phyloP scores from a whole-genome alignment of 2,329 filamentous ascomycete species.

The Pestalotiopsis sp. region DNA sequence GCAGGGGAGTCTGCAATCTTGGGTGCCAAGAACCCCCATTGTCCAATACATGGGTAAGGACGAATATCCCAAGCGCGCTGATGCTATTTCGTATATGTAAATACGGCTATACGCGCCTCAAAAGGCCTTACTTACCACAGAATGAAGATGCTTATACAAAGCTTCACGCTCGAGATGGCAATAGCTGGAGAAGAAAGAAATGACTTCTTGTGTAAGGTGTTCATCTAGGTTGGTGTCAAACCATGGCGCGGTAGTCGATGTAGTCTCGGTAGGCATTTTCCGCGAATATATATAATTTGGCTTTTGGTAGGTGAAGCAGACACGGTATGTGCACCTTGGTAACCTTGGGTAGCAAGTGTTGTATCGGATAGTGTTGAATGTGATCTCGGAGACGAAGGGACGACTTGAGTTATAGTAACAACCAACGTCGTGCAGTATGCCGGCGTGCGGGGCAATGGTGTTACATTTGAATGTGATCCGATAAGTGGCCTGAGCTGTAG shows the following conservation, averaged over 20 bases:
- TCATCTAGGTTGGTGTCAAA: slow-evolving; percentile 2
- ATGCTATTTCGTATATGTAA: background rate
- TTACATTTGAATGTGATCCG: no score
- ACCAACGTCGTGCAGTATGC: background rate
- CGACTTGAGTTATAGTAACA: background rate
- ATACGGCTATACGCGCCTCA: background rate
- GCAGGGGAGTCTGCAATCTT: slow-evolving; percentile 1
- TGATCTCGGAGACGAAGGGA: background rate
- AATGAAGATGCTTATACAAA: background rate
- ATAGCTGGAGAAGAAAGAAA: slow-evolving; percentile 1
- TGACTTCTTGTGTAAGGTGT: background rate
- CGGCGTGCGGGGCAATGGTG: background rate
- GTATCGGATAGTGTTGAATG: background rate
- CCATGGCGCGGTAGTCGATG: background rate
- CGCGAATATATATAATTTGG: background rate
- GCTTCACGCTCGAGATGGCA: slow-evolving; percentile 1
- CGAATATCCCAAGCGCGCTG: slow-evolving; percentile 1
- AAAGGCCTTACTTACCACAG: background rate
- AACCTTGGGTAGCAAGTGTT: background rate
- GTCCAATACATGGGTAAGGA: background rate
- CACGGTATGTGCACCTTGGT: no score
- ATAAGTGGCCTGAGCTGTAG: no score
- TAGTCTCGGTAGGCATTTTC: background rate
- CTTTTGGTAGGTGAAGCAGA: background rate
- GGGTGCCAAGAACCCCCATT: background rate